Evolutionary conservation across 192 early-diverging fungal genomes (phyloP).

Genomic region (Chytriomyces hyalinus): DNA sequence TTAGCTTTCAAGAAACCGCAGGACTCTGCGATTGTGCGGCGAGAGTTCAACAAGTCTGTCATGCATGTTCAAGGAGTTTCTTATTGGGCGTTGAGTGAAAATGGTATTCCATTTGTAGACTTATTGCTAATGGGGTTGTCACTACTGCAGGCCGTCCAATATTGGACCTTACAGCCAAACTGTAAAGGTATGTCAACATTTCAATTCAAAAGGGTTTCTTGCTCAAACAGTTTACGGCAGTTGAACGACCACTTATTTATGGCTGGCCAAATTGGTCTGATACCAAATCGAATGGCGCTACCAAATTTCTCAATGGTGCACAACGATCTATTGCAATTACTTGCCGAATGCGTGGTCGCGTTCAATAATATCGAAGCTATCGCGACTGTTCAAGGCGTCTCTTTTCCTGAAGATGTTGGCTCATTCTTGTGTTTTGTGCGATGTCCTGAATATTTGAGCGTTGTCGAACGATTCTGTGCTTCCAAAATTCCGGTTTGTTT

Average conservation of each 20-base stretch:
- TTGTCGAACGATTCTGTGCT: slow-evolving; percentile 48
- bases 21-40: not conserved
- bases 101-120: not conserved
- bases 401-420: slow-evolving; percentile 37
- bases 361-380: slow-evolving; percentile 62
- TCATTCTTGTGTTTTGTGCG: slow-evolving; percentile 69
- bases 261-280: slow-evolving; percentile 81
- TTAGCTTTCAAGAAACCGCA: slow-evolving; percentile 49
- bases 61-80: slow-evolving; percentile 86
- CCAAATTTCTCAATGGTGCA: slow-evolving; percentile 38
- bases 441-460: slow-evolving; percentile 31
- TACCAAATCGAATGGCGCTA: slow-evolving; percentile 67
- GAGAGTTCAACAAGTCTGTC: slow-evolving; percentile 3
- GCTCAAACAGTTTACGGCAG: slow-evolving; percentile 36
- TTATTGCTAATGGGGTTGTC: slow-evolving; percentile 1
- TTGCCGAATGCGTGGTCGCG: slow-evolving; percentile 57
- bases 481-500: slow-evolving; percentile 23
- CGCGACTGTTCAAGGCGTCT: slow-evolving; percentile 40
- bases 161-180: slow-evolving; percentile 86
- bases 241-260: slow-evolving; percentile 65
- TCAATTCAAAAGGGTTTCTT: not conserved
- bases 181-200: slow-evolving; percentile 53
- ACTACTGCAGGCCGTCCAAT: slow-evolving; percentile 67
- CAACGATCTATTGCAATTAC: slow-evolving; percentile 42
- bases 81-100: slow-evolving; percentile 75